Conservation (phyloP, 2,329 filamentous ascomycete genomes). For the Cordyceps farinosa region DNA sequence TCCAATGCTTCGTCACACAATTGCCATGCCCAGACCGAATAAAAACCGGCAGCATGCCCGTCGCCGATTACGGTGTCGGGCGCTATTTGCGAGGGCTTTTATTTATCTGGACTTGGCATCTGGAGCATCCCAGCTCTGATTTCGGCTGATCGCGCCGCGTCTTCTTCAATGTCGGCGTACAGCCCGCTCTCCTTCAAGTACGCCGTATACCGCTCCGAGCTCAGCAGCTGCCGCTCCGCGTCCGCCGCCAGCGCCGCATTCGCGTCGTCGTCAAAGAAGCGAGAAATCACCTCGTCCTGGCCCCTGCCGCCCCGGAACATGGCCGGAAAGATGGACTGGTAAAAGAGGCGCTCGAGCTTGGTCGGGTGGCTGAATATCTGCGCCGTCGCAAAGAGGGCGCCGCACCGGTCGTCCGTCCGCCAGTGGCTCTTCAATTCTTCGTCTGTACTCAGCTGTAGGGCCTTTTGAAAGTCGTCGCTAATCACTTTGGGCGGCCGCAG, state of each 20-base stretch:
- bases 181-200: not conserved
- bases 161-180: not conserved
- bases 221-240: not conserved
- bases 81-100: too few relatives aligned
- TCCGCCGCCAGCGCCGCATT: not conserved
- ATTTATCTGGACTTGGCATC: not conserved
- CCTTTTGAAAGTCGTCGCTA: not conserved
- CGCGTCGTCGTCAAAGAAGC: not conserved
- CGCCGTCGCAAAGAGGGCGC: not conserved
- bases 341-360: not conserved
- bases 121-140: not conserved
- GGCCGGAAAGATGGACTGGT: not conserved
- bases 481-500: not conserved
- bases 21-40: too few relatives aligned
- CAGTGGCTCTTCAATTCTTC: not conserved
- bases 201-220: not conserved
- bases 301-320: not conserved
- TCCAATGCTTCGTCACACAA: too few relatives aligned
- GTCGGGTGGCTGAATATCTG: not conserved
- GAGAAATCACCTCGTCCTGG: not conserved
- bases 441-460: not conserved
- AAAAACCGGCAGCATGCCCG: too few relatives aligned
- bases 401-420: not conserved
- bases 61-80: too few relatives aligned
- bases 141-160: not conserved